These are phyloP conservation scores for Colletotrichum acutatum DNA, from an alignment of 2,329 filamentous ascomycete species.

Conservation along the genomic window DNA sequence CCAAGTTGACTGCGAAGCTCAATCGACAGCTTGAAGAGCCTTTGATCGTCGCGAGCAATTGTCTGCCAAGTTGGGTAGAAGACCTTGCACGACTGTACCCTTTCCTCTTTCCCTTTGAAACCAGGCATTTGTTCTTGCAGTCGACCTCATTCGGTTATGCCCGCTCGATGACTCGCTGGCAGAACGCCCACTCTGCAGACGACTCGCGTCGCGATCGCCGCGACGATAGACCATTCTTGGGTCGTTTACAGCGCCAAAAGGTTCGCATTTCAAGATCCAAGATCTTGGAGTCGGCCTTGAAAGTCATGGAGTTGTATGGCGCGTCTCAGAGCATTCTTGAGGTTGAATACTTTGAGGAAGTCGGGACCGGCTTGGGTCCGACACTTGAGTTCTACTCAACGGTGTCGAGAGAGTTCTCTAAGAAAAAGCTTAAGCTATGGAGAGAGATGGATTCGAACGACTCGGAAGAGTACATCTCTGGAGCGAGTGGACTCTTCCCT, in stretches of 20 bases:
- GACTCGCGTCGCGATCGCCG: slow-evolving; percentile 85
- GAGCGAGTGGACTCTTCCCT: slow-evolving; percentile 87
- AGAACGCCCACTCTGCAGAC: slow-evolving; percentile 85
- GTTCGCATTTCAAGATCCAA: slow-evolving; percentile 96
- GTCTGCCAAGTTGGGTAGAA: slow-evolving; percentile 94
- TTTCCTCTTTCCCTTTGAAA: slow-evolving; percentile 98
- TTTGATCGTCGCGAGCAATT: slow-evolving; percentile 95
- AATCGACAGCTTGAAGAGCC: slow-evolving; percentile 98
- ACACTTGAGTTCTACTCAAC: slow-evolving; percentile 98
- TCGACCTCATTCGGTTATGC: slow-evolving; percentile 99
- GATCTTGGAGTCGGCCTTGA: slow-evolving; percentile 95
- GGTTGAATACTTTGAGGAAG: slow-evolving; percentile 98
- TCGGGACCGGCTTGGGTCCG: slow-evolving; percentile 93
- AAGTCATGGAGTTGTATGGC: slow-evolving; percentile 98
- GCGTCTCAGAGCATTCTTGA: slow-evolving; percentile 96
- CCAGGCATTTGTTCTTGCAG: slow-evolving; percentile 93
- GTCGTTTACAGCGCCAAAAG: slow-evolving; percentile 93
- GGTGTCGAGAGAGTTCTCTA: slow-evolving; percentile 95
- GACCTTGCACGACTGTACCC: slow-evolving; percentile 93
- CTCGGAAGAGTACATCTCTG: slow-evolving; percentile 84
- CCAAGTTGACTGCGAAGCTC: slow-evolving; percentile 96
- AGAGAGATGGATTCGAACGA: slow-evolving; percentile 84
- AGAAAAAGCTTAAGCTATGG: slow-evolving; percentile 98
- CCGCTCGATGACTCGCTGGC: slow-evolving; percentile 97
- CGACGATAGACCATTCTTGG: slow-evolving; percentile 91